Conservation (phyloP, 495 filamentous ascomycete species). For the Talaromyces borbonicus region DNA sequence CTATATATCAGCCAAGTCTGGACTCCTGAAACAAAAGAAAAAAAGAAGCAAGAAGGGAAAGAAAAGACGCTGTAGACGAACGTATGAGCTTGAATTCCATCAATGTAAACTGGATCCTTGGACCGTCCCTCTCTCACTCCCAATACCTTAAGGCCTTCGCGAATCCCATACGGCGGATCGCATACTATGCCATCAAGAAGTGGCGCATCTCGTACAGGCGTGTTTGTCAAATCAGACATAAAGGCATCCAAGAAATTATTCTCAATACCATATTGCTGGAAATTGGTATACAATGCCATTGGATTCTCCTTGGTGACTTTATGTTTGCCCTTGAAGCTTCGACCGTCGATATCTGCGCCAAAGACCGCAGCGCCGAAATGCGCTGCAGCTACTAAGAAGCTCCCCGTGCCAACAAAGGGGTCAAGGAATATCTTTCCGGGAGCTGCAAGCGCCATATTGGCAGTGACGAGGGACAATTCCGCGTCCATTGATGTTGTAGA, state of each 20-base stretch:
- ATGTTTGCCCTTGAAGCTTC: slow-evolving; percentile 65
- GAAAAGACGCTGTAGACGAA: slow-evolving; percentile 27
- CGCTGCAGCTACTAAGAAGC: slow-evolving; percentile 75
- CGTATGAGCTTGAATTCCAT: slow-evolving; percentile 63
- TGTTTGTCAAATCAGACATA: slow-evolving; percentile 81
- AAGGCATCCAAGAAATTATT: slow-evolving; percentile 62
- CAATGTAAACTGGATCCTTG: slow-evolving; percentile 50
- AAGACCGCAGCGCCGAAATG: slow-evolving; percentile 76
- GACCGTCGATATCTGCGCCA: slow-evolving; percentile 88
- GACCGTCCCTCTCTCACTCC: slow-evolving; percentile 60
- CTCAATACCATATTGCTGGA: slow-evolving; percentile 68
- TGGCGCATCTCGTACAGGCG: slow-evolving; percentile 49
- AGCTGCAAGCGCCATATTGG: slow-evolving; percentile 75
- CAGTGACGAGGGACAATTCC: slow-evolving; percentile 82
- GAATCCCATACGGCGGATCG: slow-evolving; percentile 95
- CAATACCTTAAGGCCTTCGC: slow-evolving; percentile 82
- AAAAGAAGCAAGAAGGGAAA: neutral
- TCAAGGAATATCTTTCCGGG: slow-evolving; percentile 83
- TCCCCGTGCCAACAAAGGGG: slow-evolving; percentile 90
- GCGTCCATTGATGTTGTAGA: slow-evolving; percentile 96
- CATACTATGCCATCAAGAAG: slow-evolving; percentile 89
- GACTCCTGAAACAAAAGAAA: neutral
- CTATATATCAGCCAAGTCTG: slow-evolving; percentile 6
- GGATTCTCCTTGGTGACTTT: slow-evolving; percentile 32
- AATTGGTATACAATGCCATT: slow-evolving; percentile 60